Percentiles rank a stretch among this genome's conserved stretches.
These are phyloP conservation scores for Falciphora oryzae DNA, from an alignment of 2,329 filamentous ascomycete genomes.

Conservation along the genomic window DNA sequence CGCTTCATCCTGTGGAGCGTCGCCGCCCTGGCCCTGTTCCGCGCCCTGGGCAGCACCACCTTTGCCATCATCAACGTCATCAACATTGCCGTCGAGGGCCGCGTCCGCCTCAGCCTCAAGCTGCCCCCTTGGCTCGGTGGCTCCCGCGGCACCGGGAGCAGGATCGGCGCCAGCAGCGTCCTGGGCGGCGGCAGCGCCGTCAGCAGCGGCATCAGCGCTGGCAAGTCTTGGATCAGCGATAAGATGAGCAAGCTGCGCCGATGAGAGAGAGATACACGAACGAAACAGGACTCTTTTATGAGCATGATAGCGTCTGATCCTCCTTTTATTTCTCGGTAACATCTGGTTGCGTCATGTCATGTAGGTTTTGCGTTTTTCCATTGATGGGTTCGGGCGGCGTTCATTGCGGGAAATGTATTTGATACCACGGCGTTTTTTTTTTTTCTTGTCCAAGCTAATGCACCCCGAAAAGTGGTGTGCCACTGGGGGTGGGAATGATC, in stretches of 20 bases:
- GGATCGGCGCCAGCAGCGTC: constrained; percentile 37
- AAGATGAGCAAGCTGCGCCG: background rate
- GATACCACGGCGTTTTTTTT: background rate
- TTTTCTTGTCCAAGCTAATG: background rate
- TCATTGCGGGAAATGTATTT: background rate
- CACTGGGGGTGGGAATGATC: background rate
- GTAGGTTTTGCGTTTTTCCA: background rate
- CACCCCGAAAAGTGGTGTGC: background rate
- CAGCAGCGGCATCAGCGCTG: constrained; percentile 33
- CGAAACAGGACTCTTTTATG: background rate
- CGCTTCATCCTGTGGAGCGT: constrained; percentile 92
- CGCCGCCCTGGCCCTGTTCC: constrained; percentile 78
- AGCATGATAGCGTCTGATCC: background rate
- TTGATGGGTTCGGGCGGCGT: background rate
- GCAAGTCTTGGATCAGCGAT: background rate
- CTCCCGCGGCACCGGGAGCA: constrained; percentile 31
- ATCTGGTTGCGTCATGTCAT: background rate
- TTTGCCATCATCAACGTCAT: constrained; percentile 81
- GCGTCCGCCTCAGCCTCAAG: constrained; percentile 57
- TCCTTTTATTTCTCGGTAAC: background rate
- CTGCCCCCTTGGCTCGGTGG: constrained; percentile 45
- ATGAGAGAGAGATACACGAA: background rate
- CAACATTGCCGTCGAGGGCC: constrained; percentile 81
- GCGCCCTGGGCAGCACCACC: constrained; percentile 72
- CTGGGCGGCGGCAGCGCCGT: constrained; percentile 19